Conservation (phyloP, 2,329 filamentous ascomycete species). For the Clarireedia paspali region DNA sequence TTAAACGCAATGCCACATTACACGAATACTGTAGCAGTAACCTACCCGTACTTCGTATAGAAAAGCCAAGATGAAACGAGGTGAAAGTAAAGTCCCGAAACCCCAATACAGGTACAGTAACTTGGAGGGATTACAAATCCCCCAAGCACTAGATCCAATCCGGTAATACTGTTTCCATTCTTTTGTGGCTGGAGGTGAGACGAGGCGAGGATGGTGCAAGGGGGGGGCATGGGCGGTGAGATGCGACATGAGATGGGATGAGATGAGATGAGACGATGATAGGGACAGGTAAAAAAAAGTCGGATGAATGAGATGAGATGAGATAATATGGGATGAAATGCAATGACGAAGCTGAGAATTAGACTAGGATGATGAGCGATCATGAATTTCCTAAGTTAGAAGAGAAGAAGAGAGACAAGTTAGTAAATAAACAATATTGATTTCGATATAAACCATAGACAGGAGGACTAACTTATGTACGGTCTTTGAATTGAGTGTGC, state of each 20-base stretch:
- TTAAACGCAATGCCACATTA: no score
- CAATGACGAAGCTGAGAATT: not conserved
- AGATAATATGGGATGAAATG: not conserved
- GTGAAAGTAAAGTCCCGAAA: no score
- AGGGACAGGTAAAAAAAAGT: no score
- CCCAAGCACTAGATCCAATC: not conserved
- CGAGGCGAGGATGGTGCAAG: no score
- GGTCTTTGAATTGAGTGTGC: no score
- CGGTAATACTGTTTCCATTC: constrained; percentile 1
- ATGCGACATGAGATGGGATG: not conserved
- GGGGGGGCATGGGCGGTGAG: no score
- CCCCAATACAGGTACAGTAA: not conserved
- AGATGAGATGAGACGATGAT: not conserved
- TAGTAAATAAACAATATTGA: no score
- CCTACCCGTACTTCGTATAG: not conserved
- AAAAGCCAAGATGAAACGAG: no score
- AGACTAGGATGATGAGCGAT: not conserved
- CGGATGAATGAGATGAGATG: not conserved
- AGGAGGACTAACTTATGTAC: no score
- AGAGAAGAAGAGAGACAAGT: no score
- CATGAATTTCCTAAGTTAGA: not conserved
- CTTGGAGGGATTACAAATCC: not conserved
- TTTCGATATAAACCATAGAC: no score
- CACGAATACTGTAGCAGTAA: not conserved
- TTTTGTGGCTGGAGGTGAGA: not conserved